Base-by-base conservation (phyloP, 1,139 yeast species). In the Lodderomyces pseudojiufengensis region DNA sequence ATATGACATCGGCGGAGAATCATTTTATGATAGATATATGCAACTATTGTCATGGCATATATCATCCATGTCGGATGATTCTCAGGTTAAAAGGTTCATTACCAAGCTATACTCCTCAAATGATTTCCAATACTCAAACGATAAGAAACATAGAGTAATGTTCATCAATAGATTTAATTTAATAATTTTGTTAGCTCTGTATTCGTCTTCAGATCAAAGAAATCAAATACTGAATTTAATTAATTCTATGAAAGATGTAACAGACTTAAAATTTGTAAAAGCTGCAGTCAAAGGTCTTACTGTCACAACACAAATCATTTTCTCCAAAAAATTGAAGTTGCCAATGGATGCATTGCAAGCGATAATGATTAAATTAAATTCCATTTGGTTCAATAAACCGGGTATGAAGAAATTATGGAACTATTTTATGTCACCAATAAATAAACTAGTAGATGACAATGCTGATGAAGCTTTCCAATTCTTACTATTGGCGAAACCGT, bases 71-170 rank as follows among this genome's bases (percentile, higher is more conserved):
- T 52, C 59, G 3, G 45, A 54, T 5, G 46, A 48, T 1, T 43
- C 54, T 5, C 57, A 55, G 24, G 57, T 56, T 16, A 68, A 67
- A 35, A 51, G 62, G 34, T 48, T 69, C 13, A 54, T 63, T 0
- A 62, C 66, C 4, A 70, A 70, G 39, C 42, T 70, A 21, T 54
- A 67, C 24, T 59, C 66, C 0, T 65, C 73, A 2, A 65, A 72
- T 37, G 63, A 56, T 32, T 65, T 50, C 33, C 56, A 50, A 3
- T 66, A 64, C 34, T 51, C 49, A 22, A 48, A 52, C 15, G 56
- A 50, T 12, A 51, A 49, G 26, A 48, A 47, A 5, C 58, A 59
- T 33, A 59, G 48, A 29, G 54, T 53, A 4, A 66, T 65, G 55
- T 68, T 61, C 38, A 44, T 58, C 16, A 70, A 70, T 42, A 45